Percentiles rank a stretch among this genome's conserved stretches.
Evolutionary conservation across 106 monocot species (phyloP).

Genomic region (Acorus gramineus): DNA sequence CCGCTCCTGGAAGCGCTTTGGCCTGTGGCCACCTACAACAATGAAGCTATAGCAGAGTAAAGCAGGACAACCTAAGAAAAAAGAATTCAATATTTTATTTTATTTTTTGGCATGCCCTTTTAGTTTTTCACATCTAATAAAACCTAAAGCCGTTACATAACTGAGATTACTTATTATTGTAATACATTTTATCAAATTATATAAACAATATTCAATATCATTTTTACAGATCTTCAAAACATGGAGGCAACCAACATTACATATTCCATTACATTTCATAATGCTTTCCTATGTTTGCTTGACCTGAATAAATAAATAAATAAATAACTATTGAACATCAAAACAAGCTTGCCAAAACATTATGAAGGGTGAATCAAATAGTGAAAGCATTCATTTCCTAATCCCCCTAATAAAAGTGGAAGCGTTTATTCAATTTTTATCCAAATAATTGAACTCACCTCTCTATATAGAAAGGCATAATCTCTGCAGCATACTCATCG

Average conservation of each 20-base stretch:
- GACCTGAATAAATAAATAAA: too few relatives aligned
- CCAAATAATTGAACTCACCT: conserved; percentile 12
- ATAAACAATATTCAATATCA: not conserved
- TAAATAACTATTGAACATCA: too few relatives aligned
- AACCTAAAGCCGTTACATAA: not conserved
- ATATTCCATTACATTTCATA: too few relatives aligned
- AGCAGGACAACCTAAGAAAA: too few relatives aligned
- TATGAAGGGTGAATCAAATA: too few relatives aligned
- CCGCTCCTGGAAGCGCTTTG: conserved; percentile 57
- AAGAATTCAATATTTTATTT: too few relatives aligned
- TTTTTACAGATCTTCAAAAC: not conserved
- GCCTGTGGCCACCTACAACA: conserved; percentile 45
- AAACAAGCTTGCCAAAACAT: too few relatives aligned
- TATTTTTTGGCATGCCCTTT: too few relatives aligned
- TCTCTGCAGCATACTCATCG: conserved; percentile 33
- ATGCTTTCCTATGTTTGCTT: too few relatives aligned
- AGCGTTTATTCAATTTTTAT: not conserved
- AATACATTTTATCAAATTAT: not conserved
- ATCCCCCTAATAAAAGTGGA: not conserved
- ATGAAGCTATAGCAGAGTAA: not conserved
- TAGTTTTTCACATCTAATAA: not conserved
- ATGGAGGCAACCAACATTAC: not conserved
- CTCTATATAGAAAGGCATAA: conserved; percentile 40
- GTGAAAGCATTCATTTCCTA: too few relatives aligned
- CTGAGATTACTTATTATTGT: not conserved